These are phyloP conservation scores for Pseudodiploospora longispora DNA, from an alignment of 2,329 filamentous ascomycete genomes.

Conservation along the genomic window DNA sequence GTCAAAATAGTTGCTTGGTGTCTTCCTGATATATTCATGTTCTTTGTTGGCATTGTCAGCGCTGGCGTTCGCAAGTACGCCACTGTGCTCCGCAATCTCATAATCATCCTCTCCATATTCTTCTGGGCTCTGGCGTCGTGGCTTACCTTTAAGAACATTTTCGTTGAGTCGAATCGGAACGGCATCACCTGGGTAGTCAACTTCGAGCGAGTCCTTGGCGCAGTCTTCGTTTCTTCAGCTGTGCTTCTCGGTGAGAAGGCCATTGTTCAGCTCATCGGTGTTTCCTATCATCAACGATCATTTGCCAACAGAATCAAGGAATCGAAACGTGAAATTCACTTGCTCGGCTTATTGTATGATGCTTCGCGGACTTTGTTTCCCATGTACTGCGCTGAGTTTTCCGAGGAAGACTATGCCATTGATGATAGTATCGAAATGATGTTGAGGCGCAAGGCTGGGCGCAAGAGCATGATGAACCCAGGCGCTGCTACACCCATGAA, in stretches of 20 bases:
- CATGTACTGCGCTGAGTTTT: constrained; percentile 84
- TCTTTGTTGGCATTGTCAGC: constrained; percentile 61
- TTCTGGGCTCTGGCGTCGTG: constrained; percentile 59
- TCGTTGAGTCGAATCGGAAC: constrained; percentile 23
- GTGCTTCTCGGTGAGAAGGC: constrained; percentile 71
- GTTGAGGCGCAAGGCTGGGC: constrained; percentile 44
- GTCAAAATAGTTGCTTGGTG: constrained; percentile 57
- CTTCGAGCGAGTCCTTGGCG: constrained; percentile 57
- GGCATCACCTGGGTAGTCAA: constrained; percentile 45
- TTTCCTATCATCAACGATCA: constrained; percentile 77
- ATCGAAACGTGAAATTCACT: constrained; percentile 76
- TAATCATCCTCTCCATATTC: constrained; percentile 59
- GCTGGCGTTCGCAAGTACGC: constrained; percentile 64
- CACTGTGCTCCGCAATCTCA: constrained; percentile 53
- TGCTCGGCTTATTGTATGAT: constrained; percentile 81
- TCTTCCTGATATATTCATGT: constrained; percentile 56
- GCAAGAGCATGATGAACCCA: constrained; percentile 30
- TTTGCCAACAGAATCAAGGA: constrained; percentile 78
- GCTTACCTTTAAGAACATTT: constrained; percentile 53
- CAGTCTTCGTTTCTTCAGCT: constrained; percentile 58
- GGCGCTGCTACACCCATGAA: constrained; percentile 70
- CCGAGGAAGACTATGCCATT: constrained; percentile 86
- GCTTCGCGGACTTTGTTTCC: constrained; percentile 84
- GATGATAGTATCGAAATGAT: constrained; percentile 71
- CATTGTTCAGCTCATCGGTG: constrained; percentile 74